These are phyloP conservation scores for Sergeia podlipaevii DNA, from an alignment of 208 protist species.

Conservation along the genomic window DNA sequence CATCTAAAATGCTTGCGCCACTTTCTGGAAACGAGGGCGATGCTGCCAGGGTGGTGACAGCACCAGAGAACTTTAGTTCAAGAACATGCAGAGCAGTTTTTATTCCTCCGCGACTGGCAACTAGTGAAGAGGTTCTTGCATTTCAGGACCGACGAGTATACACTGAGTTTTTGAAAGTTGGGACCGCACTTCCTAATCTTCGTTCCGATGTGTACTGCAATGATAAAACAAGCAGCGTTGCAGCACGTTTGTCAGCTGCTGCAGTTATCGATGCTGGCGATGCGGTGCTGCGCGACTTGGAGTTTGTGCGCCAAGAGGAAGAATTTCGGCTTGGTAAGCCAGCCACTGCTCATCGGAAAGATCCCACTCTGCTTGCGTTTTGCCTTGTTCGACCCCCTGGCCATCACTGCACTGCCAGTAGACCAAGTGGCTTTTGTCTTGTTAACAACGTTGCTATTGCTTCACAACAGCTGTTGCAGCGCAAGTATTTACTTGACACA, in stretches of 20 bases:
- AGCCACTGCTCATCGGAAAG: neutral
- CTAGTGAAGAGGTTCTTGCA: conserved; percentile 47
- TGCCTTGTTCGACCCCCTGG: conserved; percentile 89
- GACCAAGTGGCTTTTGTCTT: conserved; percentile 84
- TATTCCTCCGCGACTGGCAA: conserved; percentile 55
- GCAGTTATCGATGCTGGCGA: conserved; percentile 64
- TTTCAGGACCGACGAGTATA: conserved; percentile 53
- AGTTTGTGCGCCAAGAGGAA: neutral
- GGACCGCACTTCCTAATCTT: conserved; percentile 32
- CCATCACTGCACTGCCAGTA: conserved; percentile 73
- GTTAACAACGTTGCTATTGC: conserved; percentile 90
- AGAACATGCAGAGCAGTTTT: conserved; percentile 11
- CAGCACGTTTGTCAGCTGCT: conserved; percentile 46
- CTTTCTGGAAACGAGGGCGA: neutral
- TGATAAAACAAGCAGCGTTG: conserved; percentile 46
- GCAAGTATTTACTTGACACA: conserved; percentile 4
- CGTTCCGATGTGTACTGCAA: conserved; percentile 81
- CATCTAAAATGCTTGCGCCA: conserved; percentile 24
- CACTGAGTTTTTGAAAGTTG: conserved; percentile 40
- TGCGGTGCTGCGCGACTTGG: conserved; percentile 18
- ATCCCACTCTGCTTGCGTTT: conserved; percentile 41
- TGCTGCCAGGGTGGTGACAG: too few relatives aligned
- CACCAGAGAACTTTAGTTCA: too few relatives aligned
- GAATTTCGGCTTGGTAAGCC: too few relatives aligned
- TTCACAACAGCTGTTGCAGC: conserved; percentile 30